Base-by-base conservation (phyloP, 1,139 yeast genomes). In the Blastobotrys niveus region DNA sequence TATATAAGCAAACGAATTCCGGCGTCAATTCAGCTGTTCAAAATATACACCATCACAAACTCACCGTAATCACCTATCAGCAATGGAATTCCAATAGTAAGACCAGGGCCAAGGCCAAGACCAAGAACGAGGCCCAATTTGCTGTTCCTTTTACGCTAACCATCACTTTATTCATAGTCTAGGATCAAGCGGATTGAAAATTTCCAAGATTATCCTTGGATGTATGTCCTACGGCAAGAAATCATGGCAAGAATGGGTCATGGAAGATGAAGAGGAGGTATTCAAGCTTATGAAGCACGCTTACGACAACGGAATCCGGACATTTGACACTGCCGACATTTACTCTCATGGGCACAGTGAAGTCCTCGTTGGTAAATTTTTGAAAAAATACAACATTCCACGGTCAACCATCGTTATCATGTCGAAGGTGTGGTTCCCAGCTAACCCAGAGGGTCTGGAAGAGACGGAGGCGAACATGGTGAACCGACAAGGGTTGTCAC, bases 181-280 rank as follows among this genome's bases (percentile, higher is more conserved):
- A 79, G 45, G 45, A 17, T 31, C 30, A 6, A 21, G 32, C 17
- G 82, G 82, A 1, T 66, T 78, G 31, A 67, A 72, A 48, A 65
- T 77, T 34, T 72, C 81, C 30, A 70, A 70, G 46, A 59, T 76
- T 42, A 70, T 78, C 46, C 70, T 77, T 12, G 83, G 82, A 19
- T 76, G 79, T 53, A 77, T 77, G 81, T 61, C 75, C 4, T 76
- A 61, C 52, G 82, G 82, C n/a, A 47, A 56, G 14, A 73, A 70
- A 47, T 38, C 49, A 17, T 74, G 76, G 75, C 66, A 60, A 5
- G 71, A 67, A 22, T 76, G 79, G 80, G 73, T 73, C 5, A 53
- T 74, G 29, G 73, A 68, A n/a, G 71, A 70, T 43, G 72, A 71
- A 42, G 70, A 71, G 24, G 52, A 59, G 42, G 58, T 68, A 42